Evolutionary conservation across 208 protist genomes (phyloP), one percentile per base, ranked within the genome.

Genomic region (Balamuthia mandrillaris): DNA sequence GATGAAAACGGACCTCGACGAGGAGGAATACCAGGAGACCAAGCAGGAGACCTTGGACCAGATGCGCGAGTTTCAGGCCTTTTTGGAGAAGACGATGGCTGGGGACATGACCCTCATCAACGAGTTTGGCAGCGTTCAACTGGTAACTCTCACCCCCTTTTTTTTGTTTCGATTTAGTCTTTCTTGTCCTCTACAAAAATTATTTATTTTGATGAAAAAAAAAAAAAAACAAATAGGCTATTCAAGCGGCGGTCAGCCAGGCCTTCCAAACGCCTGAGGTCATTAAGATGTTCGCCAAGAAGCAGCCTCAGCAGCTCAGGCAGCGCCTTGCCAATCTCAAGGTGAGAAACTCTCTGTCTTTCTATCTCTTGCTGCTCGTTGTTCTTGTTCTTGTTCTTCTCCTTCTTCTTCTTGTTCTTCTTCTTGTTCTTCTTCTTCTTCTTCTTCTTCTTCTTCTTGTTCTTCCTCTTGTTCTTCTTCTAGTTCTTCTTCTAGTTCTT

Each of bases 221-320:
- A 1, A n/a, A 49, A n/a, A 3, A 14, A 42, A 52, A 24, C 16
- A 0, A 42, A 1, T n/a, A 92, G 89, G 92, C 92, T 18, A 91
- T 95, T 61, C 91, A 94, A 88, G 92, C 92, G 1, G 88, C 92
- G 1, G 70, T 94, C 16, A 84, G 54, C 3, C n/a, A 92, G 21
- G 92, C 92, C 10, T 95, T 95, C 75, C 84, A 94, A 39, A 95
- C 92, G n/a, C 92, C 92, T 14, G 92, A 94, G 51, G 90, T 95
- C 60, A 93, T 95, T 41, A 84, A 88, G 51, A 27, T 95, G n/a
- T 95, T 95, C 82, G 92, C 92, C 18, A 92, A 93, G 60, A 89
- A 91, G 33, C 84, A 95, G 86, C 88, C 90, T 42, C 79, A 54
- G 12, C 52, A 63, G 66, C 75, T 95, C n/a, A 61, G 92, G 29